Conservation (phyloP, 192 early-diverging fungal genomes). For the Coemansia sp. region DNA sequence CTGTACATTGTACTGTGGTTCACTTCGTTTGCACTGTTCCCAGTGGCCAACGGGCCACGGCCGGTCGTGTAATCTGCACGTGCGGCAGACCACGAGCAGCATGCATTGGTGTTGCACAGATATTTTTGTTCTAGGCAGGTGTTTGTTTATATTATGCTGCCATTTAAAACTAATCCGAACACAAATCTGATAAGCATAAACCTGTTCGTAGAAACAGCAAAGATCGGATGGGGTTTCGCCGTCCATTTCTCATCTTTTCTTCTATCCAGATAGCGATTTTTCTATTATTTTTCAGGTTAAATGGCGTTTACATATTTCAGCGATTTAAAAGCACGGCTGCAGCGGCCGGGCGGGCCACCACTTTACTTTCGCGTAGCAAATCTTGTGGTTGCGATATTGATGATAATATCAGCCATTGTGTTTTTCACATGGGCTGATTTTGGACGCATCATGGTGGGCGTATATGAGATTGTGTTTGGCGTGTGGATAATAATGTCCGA, state of each 20-base stretch:
- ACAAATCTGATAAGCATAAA: not conserved
- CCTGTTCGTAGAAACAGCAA: slow-evolving; percentile 1
- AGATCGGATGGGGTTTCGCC: not conserved
- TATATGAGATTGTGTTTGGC: slow-evolving; percentile 44
- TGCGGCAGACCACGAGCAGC: not conserved
- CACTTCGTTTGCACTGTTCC: slow-evolving; percentile 47
- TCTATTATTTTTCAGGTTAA: not conserved
- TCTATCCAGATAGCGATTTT: slow-evolving; percentile 1
- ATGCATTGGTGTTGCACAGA: not conserved
- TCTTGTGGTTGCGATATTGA: slow-evolving; percentile 35
- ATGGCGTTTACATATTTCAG: slow-evolving; percentile 39
- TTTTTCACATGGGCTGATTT: slow-evolving; percentile 49
- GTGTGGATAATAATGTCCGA: slow-evolving; percentile 48
- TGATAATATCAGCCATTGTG: slow-evolving; percentile 40
- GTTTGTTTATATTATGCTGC: not conserved
- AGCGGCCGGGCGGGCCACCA: slow-evolving; percentile 47
- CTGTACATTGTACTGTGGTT: slow-evolving; percentile 50
- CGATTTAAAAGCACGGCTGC: slow-evolving; percentile 34
- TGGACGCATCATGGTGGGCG: slow-evolving; percentile 48
- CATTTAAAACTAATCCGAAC: not conserved
- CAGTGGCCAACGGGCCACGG: slow-evolving; percentile 13
- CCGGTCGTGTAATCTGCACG: slow-evolving; percentile 6
- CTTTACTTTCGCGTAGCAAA: slow-evolving; percentile 46
- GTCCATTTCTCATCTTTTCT: not conserved
- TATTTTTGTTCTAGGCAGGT: not conserved